phyloP scores from a whole-genome alignment of 257 asterid species.

The Salvia splendens region DNA sequence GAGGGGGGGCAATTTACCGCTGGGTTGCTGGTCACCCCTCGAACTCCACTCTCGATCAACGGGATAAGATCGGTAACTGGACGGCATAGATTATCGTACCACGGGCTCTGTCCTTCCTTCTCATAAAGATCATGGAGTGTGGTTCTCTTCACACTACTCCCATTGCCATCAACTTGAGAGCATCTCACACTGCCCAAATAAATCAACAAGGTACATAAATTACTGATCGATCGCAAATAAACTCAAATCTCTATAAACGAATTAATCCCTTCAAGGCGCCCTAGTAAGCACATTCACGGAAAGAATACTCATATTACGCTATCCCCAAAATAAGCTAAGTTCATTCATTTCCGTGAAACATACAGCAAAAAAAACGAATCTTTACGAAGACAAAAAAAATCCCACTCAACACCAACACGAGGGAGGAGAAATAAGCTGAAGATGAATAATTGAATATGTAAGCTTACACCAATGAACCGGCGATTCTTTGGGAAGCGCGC shows the following conservation, averaged over 20 bases:
- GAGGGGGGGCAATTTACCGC: conserved; percentile 54
- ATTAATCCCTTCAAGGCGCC: conserved; percentile 8
- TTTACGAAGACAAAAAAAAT: background rate
- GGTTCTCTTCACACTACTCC: conserved; percentile 66
- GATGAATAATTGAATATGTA: background rate
- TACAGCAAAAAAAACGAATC: conserved; percentile 13
- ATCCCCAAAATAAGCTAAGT: background rate
- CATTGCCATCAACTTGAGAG: conserved; percentile 75
- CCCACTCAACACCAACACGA: background rate
- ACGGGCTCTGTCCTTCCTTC: conserved; percentile 96
- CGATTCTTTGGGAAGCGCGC: conserved; percentile 32
- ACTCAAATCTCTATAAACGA: background rate
- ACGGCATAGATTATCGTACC: conserved; percentile 96
- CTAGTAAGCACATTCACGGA: background rate
- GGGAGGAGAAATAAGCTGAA: background rate
- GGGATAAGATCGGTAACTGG: conserved; percentile 98
- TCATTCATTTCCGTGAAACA: background rate
- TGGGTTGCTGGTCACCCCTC: conserved; percentile 99
- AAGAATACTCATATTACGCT: background rate
- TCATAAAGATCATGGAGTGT: conserved; percentile 95
- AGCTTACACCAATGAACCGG: conserved; percentile 57
- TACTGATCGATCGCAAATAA: background rate
- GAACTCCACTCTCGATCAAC: conserved; percentile 82
- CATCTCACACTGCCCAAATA: conserved; percentile 62
- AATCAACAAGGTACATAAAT: background rate